phyloP scores from a whole-genome alignment of 805 yeast genomes.

The Candida morakotiae region DNA sequence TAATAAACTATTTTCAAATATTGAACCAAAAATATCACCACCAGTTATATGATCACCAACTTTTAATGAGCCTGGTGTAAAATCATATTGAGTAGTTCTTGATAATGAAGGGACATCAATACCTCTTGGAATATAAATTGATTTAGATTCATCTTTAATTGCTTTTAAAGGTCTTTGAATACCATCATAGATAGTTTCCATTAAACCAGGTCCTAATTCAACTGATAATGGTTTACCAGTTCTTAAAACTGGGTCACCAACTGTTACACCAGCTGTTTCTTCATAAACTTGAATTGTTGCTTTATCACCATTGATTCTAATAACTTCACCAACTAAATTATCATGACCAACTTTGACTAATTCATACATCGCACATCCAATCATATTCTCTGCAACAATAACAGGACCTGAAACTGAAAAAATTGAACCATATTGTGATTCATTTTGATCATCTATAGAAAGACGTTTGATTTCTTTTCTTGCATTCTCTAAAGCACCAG shows the following conservation, averaged over 20 bases:
- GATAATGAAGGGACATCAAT: conserved; percentile 93
- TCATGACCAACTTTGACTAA: conserved; percentile 97
- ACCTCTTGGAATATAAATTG: conserved; percentile 98
- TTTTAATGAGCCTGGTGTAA: conserved; percentile 70
- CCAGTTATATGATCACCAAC: conserved; percentile 98
- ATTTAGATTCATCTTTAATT: conserved; percentile 79
- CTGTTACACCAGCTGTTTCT: conserved; percentile 98
- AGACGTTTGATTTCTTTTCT: conserved; percentile 88
- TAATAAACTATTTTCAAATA: conserved; percentile 89
- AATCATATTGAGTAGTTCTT: conserved; percentile 79
- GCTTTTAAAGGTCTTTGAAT: conserved; percentile 98
- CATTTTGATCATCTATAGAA: conserved; percentile 66
- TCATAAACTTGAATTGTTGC: conserved; percentile 99
- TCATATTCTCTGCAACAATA: conserved; percentile 96
- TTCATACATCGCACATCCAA: conserved; percentile 99
- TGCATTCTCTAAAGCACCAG: conserved; percentile 96
- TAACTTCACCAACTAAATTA: conserved; percentile 95
- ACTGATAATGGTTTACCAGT: conserved; percentile 99
- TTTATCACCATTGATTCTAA: conserved; percentile 93
- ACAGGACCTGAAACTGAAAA: conserved; percentile 98
- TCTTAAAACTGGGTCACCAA: conserved; percentile 97
- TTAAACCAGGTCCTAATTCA: conserved; percentile 97
- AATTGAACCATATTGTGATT: conserved; percentile 81
- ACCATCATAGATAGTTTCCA: conserved; percentile 99
- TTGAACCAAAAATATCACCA: conserved; percentile 94